These are phyloP conservation scores for Sphagnum contortum DNA, from an alignment of 225 moss, liverwort and hornwort genomes.

Conservation along the genomic window DNA sequence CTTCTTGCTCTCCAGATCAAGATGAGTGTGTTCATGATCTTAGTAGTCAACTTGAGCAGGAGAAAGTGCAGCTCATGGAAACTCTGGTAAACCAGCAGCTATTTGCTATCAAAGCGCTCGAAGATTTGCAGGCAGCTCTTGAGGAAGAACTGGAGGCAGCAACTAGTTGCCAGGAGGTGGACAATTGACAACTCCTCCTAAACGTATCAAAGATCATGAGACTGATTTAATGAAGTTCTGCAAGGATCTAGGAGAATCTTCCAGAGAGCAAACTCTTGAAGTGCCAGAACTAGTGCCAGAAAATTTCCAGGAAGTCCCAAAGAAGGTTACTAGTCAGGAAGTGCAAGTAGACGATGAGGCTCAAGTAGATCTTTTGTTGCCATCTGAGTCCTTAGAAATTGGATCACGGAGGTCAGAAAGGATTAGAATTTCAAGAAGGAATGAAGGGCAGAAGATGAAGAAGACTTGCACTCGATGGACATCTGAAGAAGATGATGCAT, in stretches of 20 bases:
- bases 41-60: slow-evolving; percentile 40
- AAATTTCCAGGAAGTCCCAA: slow-evolving; percentile 3
- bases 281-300: slow-evolving; percentile 11
- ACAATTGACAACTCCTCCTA: slow-evolving; percentile 45
- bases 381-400: no score
- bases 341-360: slow-evolving; percentile 11
- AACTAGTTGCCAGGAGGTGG: slow-evolving; percentile 31
- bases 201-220: slow-evolving; percentile 35
- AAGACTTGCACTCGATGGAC: no score
- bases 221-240: slow-evolving; percentile 41
- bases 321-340: neutral
- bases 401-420: no score
- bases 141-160: slow-evolving; percentile 56
- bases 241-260: slow-evolving; percentile 23
- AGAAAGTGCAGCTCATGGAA: slow-evolving; percentile 39
- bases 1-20: slow-evolving; percentile 25
- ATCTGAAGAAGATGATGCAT: no score
- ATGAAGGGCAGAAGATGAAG: no score
- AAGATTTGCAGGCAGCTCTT: slow-evolving; percentile 58
- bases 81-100: slow-evolving; percentile 73
- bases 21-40: slow-evolving; percentile 14
- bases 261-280: slow-evolving; percentile 16
- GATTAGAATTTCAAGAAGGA: no score
- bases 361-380: no score
- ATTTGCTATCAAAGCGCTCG: slow-evolving; percentile 54